Conservation (phyloP, 331 rosid genomes). For the Pyracantha coccinea region DNA sequence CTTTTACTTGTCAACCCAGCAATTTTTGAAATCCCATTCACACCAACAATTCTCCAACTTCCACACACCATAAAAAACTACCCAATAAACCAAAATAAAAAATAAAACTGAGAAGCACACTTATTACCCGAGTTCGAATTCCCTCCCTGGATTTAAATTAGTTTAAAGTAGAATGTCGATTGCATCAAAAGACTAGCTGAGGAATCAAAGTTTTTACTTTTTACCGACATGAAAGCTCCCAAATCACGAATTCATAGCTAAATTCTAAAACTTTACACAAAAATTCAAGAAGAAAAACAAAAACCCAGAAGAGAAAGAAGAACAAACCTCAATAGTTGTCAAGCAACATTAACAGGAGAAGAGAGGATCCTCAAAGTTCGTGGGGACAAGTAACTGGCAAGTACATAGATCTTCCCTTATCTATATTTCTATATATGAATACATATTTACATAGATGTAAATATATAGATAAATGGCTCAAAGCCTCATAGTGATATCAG, state of each 20-base stretch:
- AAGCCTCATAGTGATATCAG: not conserved
- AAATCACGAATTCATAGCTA: not conserved
- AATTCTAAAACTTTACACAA: not conserved
- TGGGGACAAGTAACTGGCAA: not conserved
- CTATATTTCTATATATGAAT: not conserved
- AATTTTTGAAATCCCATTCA: slow-evolving; percentile 8
- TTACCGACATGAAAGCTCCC: not conserved
- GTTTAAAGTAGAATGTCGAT: not conserved
- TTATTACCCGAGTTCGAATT: not conserved
- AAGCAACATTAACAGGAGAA: not conserved
- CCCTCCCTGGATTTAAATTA: not conserved
- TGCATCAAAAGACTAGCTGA: not conserved
- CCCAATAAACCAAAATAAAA: not conserved
- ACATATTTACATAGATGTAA: not conserved
- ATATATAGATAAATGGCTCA: not conserved
- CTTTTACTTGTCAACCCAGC: not conserved
- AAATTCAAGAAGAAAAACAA: not conserved
- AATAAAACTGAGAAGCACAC: not conserved
- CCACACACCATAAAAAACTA: not conserved
- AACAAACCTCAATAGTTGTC: slow-evolving; percentile 16
- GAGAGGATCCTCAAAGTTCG: slow-evolving; percentile 4
- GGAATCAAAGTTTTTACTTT: not conserved
- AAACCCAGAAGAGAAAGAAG: not conserved
- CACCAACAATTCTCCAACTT: not conserved
- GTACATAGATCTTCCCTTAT: not conserved